Evolutionary conservation across 1,284 basidiomycete species (phyloP).

Genomic region (Gomphus bonarii): DNA sequence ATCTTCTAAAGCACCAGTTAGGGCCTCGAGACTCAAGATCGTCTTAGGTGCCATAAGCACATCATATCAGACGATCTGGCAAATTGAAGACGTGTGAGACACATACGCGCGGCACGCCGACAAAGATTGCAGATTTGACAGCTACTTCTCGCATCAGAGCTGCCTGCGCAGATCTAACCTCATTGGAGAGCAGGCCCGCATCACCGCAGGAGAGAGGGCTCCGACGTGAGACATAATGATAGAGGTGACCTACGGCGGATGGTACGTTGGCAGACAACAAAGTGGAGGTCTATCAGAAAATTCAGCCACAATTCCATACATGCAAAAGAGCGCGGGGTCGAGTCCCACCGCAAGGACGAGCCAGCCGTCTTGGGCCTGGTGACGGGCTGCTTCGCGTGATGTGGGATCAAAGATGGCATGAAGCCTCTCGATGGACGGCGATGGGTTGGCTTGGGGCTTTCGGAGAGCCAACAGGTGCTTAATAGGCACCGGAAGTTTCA

Average conservation of each 20-base stretch:
- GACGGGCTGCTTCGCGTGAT: constrained; percentile 48
- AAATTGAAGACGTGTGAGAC: constrained; percentile 8
- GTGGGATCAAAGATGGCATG: constrained; percentile 48
- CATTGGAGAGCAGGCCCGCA: constrained; percentile 35
- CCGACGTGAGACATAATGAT: constrained; percentile 59
- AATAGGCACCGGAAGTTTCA: constrained; percentile 30
- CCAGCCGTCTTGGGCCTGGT: constrained; percentile 71
- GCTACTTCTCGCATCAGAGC: constrained; percentile 88
- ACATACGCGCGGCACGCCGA: constrained; percentile 81
- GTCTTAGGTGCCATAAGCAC: constrained; percentile 35
- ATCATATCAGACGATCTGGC: not conserved
- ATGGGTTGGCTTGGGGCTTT: constrained; percentile 49
- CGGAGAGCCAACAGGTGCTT: constrained; percentile 68
- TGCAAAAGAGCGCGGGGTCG: constrained; percentile 13
- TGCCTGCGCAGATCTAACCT: constrained; percentile 49
- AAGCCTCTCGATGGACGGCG: constrained; percentile 46
- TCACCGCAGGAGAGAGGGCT: constrained; percentile 33
- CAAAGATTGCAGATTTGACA: constrained; percentile 88
- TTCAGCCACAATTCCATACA: not conserved
- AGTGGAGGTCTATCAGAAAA: constrained; percentile 56
- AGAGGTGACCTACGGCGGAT: constrained; percentile 67
- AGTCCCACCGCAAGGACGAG: constrained; percentile 64
- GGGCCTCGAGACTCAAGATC: constrained; percentile 72
- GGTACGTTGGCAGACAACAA: constrained; percentile 78
- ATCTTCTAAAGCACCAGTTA: constrained; percentile 66